phyloP scores from a whole-genome alignment of 2,329 filamentous ascomycete species.

The Fusarium nodosum region DNA sequence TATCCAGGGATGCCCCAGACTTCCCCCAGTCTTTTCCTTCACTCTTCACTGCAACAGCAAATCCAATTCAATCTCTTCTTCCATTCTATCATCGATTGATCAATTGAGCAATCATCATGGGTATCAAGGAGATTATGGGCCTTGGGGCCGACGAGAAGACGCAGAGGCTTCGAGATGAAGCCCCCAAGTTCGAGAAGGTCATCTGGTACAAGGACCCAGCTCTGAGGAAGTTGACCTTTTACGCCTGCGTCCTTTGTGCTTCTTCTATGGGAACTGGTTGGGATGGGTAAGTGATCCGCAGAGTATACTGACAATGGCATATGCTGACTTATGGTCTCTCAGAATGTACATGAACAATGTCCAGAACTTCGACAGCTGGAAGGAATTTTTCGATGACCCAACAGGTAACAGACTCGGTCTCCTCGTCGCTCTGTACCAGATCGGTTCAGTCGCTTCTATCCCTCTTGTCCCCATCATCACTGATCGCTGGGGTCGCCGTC shows the following conservation, averaged over 20 bases:
- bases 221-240: constrained; percentile 66
- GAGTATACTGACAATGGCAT: constrained; percentile 62
- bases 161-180: constrained; percentile 54
- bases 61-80: background rate
- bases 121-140: constrained; percentile 33
- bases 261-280: constrained; percentile 38
- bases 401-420: constrained; percentile 61
- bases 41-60: constrained; percentile 8
- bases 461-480: constrained; percentile 62
- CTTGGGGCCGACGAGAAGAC: constrained; percentile 32
- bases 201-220: constrained; percentile 69
- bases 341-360: constrained; percentile 62
- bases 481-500: constrained; percentile 59
- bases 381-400: constrained; percentile 59
- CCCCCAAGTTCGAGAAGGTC: constrained; percentile 67
- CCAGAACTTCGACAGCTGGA: constrained; percentile 69
- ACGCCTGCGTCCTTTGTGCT: constrained; percentile 24
- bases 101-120: constrained; percentile 17
- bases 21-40: background rate
- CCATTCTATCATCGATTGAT: background rate
- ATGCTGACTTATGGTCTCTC: constrained; percentile 66
- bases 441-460: constrained; percentile 63
- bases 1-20: constrained; percentile 10
- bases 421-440: constrained; percentile 65
- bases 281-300: constrained; percentile 57